Conservation (phyloP, 345 rosid species). For the Heritiera littoralis region DNA sequence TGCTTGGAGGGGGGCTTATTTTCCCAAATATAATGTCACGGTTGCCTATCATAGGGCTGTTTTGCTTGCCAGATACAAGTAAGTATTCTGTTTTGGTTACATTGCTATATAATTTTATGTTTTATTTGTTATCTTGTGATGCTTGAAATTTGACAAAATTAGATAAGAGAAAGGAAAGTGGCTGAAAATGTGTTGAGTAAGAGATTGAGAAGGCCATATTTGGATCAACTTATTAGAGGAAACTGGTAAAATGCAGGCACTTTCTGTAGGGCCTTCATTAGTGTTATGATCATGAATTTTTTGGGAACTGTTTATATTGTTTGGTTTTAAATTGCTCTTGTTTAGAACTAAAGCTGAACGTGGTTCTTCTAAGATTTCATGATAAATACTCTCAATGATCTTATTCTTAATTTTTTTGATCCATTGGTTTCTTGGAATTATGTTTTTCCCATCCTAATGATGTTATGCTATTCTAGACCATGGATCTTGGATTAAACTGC, state of each 20-base stretch:
- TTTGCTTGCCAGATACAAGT: constrained; percentile 80
- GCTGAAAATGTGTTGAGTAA: not conserved
- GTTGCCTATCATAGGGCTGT: constrained; percentile 95
- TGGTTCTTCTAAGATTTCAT: not conserved
- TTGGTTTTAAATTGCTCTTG: not conserved
- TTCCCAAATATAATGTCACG: constrained; percentile 79
- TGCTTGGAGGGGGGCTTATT: constrained; percentile 96
- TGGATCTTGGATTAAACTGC: not conserved
- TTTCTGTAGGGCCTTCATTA: not conserved
- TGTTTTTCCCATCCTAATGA: not conserved
- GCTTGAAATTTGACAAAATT: not conserved
- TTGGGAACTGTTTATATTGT: not conserved
- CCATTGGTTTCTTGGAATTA: constrained; percentile 13
- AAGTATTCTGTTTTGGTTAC: constrained; percentile 18
- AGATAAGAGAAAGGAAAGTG: not conserved
- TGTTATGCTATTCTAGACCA: not conserved
- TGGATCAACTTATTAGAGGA: not conserved
- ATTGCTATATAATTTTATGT: not conserved
- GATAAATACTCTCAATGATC: not conserved
- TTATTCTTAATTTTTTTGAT: not conserved
- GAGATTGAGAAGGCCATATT: not conserved
- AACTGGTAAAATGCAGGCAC: not conserved
- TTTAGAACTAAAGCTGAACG: not conserved
- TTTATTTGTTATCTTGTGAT: not conserved
- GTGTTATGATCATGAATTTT: not conserved